phyloP scores from a whole-genome alignment of 1,284 basidiomycete species.

The Kalmanozyma brasiliensis region DNA sequence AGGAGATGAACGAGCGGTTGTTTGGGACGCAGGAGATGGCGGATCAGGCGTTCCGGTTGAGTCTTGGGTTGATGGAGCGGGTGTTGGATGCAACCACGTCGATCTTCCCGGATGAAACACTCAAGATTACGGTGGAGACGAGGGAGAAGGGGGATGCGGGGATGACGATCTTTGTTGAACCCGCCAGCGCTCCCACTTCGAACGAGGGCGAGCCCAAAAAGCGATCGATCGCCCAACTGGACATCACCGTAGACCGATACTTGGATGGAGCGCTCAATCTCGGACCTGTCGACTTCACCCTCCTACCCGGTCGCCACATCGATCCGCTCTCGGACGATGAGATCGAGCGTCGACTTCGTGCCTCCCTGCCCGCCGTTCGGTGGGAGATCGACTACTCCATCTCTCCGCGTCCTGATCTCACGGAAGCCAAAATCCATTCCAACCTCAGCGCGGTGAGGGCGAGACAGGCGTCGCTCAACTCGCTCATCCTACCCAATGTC shows the following conservation, averaged over 20 bases:
- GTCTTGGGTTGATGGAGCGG: conserved; percentile 78
- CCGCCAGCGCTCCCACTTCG: conserved; percentile 7
- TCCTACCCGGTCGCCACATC: conserved; percentile 38
- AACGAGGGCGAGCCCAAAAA: neutral
- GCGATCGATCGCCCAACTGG: conserved; percentile 50
- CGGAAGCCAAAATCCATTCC: conserved; percentile 28
- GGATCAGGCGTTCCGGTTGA: conserved; percentile 80
- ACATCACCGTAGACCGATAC: conserved; percentile 62
- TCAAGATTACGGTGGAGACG: conserved; percentile 59
- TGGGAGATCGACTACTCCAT: conserved; percentile 63
- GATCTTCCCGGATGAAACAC: conserved; percentile 73
- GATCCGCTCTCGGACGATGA: conserved; percentile 53
- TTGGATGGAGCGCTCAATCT: conserved; percentile 53
- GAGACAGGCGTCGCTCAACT: conserved; percentile 39
- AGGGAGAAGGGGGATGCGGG: conserved; percentile 23
- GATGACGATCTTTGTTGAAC: conserved; percentile 60
- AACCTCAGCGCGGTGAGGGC: conserved; percentile 50
- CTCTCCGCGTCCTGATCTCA: conserved; percentile 50
- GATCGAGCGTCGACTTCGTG: conserved; percentile 38
- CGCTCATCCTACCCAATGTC: conserved; percentile 62
- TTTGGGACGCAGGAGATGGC: conserved; percentile 78
- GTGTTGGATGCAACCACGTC: conserved; percentile 75
- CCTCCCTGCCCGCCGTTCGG: conserved; percentile 23
- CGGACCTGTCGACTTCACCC: conserved; percentile 59
- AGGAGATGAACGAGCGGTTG: conserved; percentile 85